phyloP scores from a whole-genome alignment of 805 yeast genomes.

The Lachancea fermentati region DNA sequence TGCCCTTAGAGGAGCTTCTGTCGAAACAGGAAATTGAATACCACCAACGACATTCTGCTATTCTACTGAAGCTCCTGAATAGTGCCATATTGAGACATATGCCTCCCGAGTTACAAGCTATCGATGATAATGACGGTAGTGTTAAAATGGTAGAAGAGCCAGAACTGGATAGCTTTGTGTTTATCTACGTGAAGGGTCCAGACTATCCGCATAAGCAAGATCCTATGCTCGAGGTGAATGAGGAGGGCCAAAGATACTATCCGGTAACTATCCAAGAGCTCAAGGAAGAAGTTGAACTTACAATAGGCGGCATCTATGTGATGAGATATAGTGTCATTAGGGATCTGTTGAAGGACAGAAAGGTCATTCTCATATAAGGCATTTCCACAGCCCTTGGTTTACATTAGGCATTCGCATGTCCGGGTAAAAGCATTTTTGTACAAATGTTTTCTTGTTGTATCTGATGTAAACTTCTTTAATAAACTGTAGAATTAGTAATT shows the following conservation, averaged over 20 bases:
- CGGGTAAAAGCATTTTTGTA: background rate
- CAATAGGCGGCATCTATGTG: constrained; percentile 65
- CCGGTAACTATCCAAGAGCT: constrained; percentile 41
- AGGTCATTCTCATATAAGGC: constrained; percentile 38
- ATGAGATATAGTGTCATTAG: constrained; percentile 57
- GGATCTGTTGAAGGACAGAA: constrained; percentile 36
- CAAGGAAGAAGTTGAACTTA: constrained; percentile 50
- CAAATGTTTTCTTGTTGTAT: background rate
- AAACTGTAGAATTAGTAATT: background rate
- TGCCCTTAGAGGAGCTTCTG: constrained; percentile 31
- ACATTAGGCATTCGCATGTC: constrained; percentile 1
- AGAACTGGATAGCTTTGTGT: constrained; percentile 70
- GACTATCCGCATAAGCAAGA: constrained; percentile 9
- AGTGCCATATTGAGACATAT: constrained; percentile 58
- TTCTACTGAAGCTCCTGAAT: constrained; percentile 61
- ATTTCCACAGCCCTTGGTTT: background rate
- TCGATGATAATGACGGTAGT: constrained; percentile 70
- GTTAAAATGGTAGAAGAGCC: constrained; percentile 77
- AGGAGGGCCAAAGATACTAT: constrained; percentile 31
- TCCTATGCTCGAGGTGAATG: constrained; percentile 37
- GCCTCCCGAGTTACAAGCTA: constrained; percentile 62
- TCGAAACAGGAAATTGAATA: constrained; percentile 59
- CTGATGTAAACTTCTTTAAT: background rate
- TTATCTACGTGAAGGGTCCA: constrained; percentile 38
- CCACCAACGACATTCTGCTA: constrained; percentile 61